Base-by-base conservation (phyloP, 1,139 yeast species). In the Pichia sp. region DNA sequence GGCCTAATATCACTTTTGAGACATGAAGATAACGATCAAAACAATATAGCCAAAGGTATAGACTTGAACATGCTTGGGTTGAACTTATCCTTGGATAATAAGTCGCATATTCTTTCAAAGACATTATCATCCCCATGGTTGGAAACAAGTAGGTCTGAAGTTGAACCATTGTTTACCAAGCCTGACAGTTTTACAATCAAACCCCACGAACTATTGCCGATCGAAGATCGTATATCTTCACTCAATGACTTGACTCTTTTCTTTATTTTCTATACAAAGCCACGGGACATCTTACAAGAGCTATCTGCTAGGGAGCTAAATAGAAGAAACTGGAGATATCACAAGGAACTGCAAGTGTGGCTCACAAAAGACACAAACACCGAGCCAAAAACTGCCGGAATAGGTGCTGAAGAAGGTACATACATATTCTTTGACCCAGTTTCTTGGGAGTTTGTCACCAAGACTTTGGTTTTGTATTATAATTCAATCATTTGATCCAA, bases 401-500 rank as follows among this genome's bases (percentile, higher is more conserved):
- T 85, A 53, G 88, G 87, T 60, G 91, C 93, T 51, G 99, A 95
- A 72, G 82, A 93, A 60, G 98, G 99, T 2, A 86, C 92, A n/a
- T 95, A 93, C 69, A 86, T 92, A 48, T 93, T 95, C 70, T 95
- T 95, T 69, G 99, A 95, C 67, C 98, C 98, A 5, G 90, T 86
- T 61, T 83, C 87, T 58, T 95, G 99, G 99, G 96, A 90, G 65
- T 89, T 90, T 72, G 91, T 93, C 62, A 91, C 88, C 66, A 85
- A 87, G 71, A 92, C 86, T 67, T 85, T 87, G 71, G 83, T 85
- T 42, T 76, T 87, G 64, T 84, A 83, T 66, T 87, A 87, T 70
- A 76, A 75, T 58, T 76, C 81, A 33, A 76, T 79, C 47, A 63
- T 67, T 45, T 65, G 59, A 58, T 45, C 14, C n/a, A n/a, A 14